Evolutionary conservation across 306 rosid genomes (phyloP), one percentile per base, ranked within the genome.

Genomic region (Parietaria judaica): DNA sequence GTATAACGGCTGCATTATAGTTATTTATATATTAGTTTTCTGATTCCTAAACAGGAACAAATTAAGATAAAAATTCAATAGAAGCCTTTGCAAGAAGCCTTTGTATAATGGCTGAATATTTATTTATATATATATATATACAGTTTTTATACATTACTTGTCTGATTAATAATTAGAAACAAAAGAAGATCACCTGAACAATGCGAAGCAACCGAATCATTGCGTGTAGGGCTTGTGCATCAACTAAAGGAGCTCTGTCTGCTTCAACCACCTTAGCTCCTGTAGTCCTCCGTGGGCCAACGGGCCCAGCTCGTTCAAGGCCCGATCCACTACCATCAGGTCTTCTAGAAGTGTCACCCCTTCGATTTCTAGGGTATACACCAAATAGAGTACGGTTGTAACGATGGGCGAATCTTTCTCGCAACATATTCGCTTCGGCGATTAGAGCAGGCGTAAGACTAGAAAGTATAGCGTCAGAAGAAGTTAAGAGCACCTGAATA

Each of bases 361-460:
- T 81, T 16, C 97, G 97, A 60, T 80, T 79, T 76, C 97, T 81
- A 64, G 97, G 90, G 75, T 91, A 74, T 90, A 85, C 84, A 51
- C 97, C 97, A 81, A 91, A 83, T 52, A 91, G 84, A 60, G 87
- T 78, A 48, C 95, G 96, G 65, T 85, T 91, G 71, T 87, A 88
- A 45, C 97, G 84, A 77, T 85, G 91, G 45, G 97, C 97, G 76
- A 87, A 88, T 80, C 97, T 83, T 81, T 91, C 97, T 55, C 97
- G 84, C 70, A 91, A 75, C 89, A 91, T 76, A 66, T 83, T 87
- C 67, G 97, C 97, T 89, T 91, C 97, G 38, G 97, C 95, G 58
- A 91, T 94, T 80, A 91, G 95, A 39, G 97, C 97, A 53, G 97
- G 97, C 0, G 97, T 91, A 67, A 91, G 97, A 71, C 88, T 87